Evolutionary conservation across 768 basidiomycete species (phyloP).

Genomic region (Dendrothele bispora): DNA sequence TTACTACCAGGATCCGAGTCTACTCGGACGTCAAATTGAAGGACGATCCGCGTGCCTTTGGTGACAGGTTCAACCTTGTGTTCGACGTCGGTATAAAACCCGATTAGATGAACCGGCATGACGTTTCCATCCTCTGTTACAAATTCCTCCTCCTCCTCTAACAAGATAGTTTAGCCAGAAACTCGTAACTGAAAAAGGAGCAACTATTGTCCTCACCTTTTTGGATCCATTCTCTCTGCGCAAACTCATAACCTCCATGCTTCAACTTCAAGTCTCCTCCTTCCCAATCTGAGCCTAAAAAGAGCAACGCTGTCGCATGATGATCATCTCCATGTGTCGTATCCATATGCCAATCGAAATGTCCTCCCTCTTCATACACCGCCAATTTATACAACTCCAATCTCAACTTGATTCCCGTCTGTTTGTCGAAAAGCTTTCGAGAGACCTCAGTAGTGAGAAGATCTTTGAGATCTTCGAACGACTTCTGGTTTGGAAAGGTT

Average conservation of each 20-base stretch:
- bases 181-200: no score
- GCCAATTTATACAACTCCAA: slow-evolving; percentile 17
- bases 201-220: no score
- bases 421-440: neutral
- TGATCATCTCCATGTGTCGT: slow-evolving; percentile 18
- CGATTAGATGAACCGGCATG: no score
- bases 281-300: slow-evolving; percentile 16
- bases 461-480: neutral
- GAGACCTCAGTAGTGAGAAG: neutral
- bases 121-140: no score
- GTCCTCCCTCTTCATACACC: slow-evolving; percentile 14
- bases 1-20: neutral
- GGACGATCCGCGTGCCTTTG: slow-evolving; percentile 15
- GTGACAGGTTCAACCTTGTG: no score
- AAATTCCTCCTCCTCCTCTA: no score
- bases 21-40: slow-evolving; percentile 14
- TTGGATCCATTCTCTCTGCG: no score
- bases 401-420: slow-evolving; percentile 1
- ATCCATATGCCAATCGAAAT: no score
- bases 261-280: slow-evolving; percentile 15
- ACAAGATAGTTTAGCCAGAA: no score
- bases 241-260: slow-evolving; percentile 10
- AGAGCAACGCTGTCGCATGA: slow-evolving; percentile 16
- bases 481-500: neutral
- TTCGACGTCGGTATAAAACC: no score